Conservation (phyloP, 2,329 filamentous ascomycete genomes). For the Albifimbria verrucaria region DNA sequence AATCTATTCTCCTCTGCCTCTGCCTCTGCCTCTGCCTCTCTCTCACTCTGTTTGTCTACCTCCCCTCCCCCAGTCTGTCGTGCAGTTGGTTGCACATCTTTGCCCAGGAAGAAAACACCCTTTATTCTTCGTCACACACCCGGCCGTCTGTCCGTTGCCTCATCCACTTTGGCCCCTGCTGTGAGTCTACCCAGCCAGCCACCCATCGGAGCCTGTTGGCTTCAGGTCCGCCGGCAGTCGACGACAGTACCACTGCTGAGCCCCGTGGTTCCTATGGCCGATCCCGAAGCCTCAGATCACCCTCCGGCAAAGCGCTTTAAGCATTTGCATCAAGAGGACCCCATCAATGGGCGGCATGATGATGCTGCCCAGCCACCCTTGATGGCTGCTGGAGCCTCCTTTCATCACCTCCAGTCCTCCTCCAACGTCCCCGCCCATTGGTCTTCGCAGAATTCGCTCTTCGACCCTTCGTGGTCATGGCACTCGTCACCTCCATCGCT, state of each 20-base stretch:
- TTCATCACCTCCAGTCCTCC: background rate
- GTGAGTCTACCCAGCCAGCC: background rate
- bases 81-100: no score
- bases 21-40: no score
- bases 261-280: slow-evolving; percentile 18
- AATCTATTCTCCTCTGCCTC: no score
- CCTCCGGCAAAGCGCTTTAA: slow-evolving; percentile 23
- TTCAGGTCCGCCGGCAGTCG: background rate
- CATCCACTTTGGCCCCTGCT: background rate
- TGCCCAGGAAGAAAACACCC: no score
- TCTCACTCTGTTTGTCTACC: background rate
- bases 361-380: background rate
- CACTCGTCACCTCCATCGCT: background rate
- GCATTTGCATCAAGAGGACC: slow-evolving; percentile 15
- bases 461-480: background rate
- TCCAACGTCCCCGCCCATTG: background rate
- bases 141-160: background rate
- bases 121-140: no score
- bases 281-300: slow-evolving; percentile 19
- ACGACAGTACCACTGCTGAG: no score
- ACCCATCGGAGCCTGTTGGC: no score
- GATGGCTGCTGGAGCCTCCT: no score
- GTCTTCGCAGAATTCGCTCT: background rate
- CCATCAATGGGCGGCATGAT: slow-evolving; percentile 8
- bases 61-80: background rate